A percentile compares a stretch with the other conserved stretches of the same genome.
phyloP scores from a whole-genome alignment of 2,329 filamentous ascomycete species.

The Aplosporella prunicola region DNA sequence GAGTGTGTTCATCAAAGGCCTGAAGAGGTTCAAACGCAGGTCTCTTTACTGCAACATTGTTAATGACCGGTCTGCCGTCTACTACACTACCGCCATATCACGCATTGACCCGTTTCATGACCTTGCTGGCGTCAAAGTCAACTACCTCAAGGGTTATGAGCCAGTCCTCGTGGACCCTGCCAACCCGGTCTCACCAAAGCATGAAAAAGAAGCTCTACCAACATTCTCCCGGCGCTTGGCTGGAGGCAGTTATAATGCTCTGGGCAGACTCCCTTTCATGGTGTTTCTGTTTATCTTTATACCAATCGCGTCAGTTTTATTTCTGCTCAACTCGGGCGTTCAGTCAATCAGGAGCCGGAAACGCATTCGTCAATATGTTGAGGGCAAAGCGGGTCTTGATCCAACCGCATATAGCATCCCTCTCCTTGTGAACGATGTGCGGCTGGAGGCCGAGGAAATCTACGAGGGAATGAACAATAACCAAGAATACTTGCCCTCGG shows the following conservation, averaged over 20 bases:
- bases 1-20: conserved; percentile 74
- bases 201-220: conserved; percentile 21
- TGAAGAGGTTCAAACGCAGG: conserved; percentile 65
- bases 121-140: conserved; percentile 56
- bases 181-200: conserved; percentile 47
- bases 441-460: conserved; percentile 65
- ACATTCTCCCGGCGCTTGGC: conserved; percentile 28
- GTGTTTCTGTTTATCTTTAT: conserved; percentile 60
- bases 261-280: conserved; percentile 53
- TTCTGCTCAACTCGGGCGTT: conserved; percentile 64
- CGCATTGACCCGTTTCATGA: conserved; percentile 69
- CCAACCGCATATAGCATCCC: conserved; percentile 66
- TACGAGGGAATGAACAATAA: conserved; percentile 64
- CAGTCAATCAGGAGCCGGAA: conserved; percentile 67
- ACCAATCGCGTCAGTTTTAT: conserved; percentile 61
- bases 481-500: conserved; percentile 60
- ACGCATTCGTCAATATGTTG: conserved; percentile 68
- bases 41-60: conserved; percentile 77
- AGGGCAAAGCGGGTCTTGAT: conserved; percentile 57
- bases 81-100: conserved; percentile 73
- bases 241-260: conserved; percentile 25
- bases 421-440: conserved; percentile 64
- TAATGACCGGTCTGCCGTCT: conserved; percentile 74
- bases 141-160: conserved; percentile 65
- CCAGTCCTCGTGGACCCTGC: conserved; percentile 64